Conservation (phyloP, 192 early-diverging fungal genomes). For the Coemansia sp. region DNA sequence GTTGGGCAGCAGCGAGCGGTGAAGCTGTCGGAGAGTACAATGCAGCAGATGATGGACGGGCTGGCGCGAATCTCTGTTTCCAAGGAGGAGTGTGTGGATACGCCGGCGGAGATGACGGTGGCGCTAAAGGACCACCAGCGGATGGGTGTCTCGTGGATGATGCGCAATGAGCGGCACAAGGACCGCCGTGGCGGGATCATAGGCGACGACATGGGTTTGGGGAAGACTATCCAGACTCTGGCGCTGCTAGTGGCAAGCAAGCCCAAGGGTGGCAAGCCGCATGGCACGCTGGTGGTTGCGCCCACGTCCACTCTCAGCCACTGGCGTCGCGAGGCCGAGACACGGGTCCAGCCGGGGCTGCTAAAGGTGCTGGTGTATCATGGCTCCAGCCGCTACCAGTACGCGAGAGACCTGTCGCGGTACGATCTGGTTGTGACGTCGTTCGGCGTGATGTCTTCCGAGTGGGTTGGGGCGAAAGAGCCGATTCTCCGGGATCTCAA, state of each 20-base stretch:
- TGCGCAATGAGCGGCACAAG: conserved; percentile 46
- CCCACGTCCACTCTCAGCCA: conserved; percentile 65
- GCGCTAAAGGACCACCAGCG: conserved; percentile 55
- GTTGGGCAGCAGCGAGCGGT: too few relatives aligned
- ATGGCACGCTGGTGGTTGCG: conserved; percentile 62
- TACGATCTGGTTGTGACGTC: conserved; percentile 57
- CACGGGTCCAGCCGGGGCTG: conserved; percentile 48
- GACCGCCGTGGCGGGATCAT: conserved; percentile 52
- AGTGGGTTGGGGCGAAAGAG: background rate
- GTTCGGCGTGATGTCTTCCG: conserved; percentile 21
- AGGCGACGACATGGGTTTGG: conserved; percentile 66
- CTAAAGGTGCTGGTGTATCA: conserved; percentile 60
- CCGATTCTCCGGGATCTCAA: background rate
- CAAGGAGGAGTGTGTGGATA: conserved; percentile 15
- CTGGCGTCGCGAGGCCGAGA: conserved; percentile 63
- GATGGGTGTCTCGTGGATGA: conserved; percentile 57
- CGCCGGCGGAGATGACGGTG: conserved; percentile 46
- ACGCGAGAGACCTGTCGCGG: conserved; percentile 25
- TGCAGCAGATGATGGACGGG: background rate
- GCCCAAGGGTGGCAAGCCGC: conserved; percentile 13
- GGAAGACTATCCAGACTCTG: conserved; percentile 73
- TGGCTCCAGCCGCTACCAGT: conserved; percentile 30
- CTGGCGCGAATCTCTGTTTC: conserved; percentile 1
- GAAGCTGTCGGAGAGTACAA: too few relatives aligned
- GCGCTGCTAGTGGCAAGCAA: conserved; percentile 52